These are phyloP conservation scores for Cutaneotrichosporon cutaneum DNA, from an alignment of 1,284 basidiomycete species.

Conservation along the genomic window DNA sequence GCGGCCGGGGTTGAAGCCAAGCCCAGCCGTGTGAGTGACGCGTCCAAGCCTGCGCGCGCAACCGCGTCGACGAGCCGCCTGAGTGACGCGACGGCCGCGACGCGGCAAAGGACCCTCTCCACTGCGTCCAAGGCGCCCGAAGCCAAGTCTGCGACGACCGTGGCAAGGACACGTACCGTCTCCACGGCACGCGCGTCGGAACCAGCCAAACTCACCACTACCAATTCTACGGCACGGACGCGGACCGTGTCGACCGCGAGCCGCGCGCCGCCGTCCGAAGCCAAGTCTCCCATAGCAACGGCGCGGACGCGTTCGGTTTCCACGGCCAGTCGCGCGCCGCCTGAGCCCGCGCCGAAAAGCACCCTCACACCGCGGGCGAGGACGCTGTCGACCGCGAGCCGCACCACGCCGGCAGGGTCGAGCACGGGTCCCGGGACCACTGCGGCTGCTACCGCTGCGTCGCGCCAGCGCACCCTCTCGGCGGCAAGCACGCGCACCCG, in stretches of 20 bases:
- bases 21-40: neutral
- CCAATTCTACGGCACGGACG: neutral
- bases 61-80: neutral
- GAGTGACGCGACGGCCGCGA: neutral
- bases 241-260: neutral
- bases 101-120: neutral
- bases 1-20: neutral
- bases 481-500: constrained; percentile 14
- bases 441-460: neutral
- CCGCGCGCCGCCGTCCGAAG: neutral
- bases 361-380: neutral
- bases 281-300: neutral
- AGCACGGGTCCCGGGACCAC: neutral
- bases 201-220: neutral
- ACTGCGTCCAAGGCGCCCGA: neutral
- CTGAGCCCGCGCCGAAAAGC: neutral
- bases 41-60: neutral
- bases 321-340: neutral
- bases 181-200: neutral
- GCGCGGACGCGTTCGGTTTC: neutral
- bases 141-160: neutral
- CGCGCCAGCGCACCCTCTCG: constrained; percentile 17
- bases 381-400: constrained; percentile 2
- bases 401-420: neutral
- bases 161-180: neutral